phyloP scores from a whole-genome alignment of 176 grass and related monocot species.

The Avena atlantica region DNA sequence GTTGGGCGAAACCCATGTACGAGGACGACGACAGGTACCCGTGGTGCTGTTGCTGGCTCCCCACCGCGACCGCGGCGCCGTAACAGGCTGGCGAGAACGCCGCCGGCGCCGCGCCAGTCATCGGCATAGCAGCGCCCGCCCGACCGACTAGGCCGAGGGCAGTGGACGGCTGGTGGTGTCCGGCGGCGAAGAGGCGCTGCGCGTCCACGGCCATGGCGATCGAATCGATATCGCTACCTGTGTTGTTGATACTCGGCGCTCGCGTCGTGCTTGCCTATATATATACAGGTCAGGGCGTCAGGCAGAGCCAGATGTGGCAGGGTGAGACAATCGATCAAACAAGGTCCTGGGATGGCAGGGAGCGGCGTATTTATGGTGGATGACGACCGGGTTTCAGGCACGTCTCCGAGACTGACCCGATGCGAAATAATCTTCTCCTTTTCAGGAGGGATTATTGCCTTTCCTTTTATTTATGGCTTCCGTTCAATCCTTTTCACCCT shows the following conservation, averaged over 20 bases:
- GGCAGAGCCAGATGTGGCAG: constrained; percentile 13
- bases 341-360: neutral
- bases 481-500: neutral
- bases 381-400: neutral
- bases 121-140: neutral
- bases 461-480: neutral
- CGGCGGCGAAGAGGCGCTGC: constrained; percentile 43
- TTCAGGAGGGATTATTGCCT: neutral
- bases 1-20: neutral
- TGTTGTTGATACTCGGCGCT: neutral
- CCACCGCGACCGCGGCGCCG: neutral
- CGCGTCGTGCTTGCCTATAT: neutral
- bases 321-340: neutral
- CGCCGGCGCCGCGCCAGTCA: neutral
- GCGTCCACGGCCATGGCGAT: constrained; percentile 70
- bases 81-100: neutral
- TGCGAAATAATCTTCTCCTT: constrained; percentile 1
- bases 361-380: constrained; percentile 40
- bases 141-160: neutral
- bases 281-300: constrained; percentile 1
- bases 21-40: neutral
- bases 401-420: neutral
- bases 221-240: neutral
- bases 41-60: neutral
- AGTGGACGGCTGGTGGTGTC: neutral